These are phyloP conservation scores for Licmophora abbreviata DNA, from an alignment of 108 stramenopile species.

Conservation along the genomic window DNA sequence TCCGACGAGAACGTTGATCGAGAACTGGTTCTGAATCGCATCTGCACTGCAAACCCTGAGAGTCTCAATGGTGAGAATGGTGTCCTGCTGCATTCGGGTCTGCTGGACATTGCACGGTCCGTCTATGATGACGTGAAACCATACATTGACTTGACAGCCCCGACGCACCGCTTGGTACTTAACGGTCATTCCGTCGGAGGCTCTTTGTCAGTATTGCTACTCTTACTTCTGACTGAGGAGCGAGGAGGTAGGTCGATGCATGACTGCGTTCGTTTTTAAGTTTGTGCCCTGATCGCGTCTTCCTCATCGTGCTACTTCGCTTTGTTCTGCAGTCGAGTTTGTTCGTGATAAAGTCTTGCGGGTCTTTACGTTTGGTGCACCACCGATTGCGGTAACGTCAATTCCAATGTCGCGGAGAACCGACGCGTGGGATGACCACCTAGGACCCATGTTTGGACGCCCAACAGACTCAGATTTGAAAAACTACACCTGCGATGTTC, in stretches of 20 bases:
- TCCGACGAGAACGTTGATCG: constrained; percentile 75
- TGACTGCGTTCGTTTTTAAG: neutral
- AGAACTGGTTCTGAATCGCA: constrained; percentile 44
- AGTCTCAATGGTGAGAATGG: constrained; percentile 8
- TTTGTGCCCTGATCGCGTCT: neutral
- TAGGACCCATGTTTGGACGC: neutral
- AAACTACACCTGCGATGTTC: constrained; percentile 31
- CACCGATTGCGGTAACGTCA: constrained; percentile 37
- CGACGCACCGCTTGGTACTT: constrained; percentile 55
- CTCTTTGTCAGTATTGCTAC: constrained; percentile 51
- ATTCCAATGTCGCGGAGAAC: too few relatives aligned
- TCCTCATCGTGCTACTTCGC: neutral
- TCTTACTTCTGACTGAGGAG: constrained; percentile 38
- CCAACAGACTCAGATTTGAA: constrained; percentile 5
- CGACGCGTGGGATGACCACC: too few relatives aligned
- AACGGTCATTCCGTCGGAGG: constrained; percentile 84
- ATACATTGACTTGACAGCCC: constrained; percentile 56
- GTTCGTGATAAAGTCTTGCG: constrained; percentile 41
- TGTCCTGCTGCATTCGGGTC: constrained; percentile 59
- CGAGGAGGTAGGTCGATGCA: constrained; percentile 25
- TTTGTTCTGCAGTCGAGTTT: constrained; percentile 19
- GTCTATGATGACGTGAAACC: constrained; percentile 46
- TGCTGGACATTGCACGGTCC: constrained; percentile 49
- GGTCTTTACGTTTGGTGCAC: constrained; percentile 68
- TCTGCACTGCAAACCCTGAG: constrained; percentile 51